A percentile compares a stretch with the other conserved stretches of the same genome.
Conservation (phyloP, 2,329 filamentous ascomycete species). For the Penicillium sp. region DNA sequence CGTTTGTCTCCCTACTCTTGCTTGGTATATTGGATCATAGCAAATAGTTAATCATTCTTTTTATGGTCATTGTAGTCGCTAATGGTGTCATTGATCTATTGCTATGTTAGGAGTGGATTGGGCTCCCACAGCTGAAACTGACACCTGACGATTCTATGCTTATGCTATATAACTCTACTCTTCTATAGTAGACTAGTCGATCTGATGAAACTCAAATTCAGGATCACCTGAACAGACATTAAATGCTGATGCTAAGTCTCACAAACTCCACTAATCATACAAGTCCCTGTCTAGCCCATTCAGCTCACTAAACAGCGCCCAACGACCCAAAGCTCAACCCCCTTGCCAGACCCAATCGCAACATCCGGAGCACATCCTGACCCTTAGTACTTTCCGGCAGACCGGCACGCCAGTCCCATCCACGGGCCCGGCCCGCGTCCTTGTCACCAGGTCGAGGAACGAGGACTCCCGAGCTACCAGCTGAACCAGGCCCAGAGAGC, state of each 20-base stretch:
- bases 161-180: no score
- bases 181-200: neutral
- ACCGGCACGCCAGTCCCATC: conserved; percentile 68
- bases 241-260: neutral
- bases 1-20: conserved; percentile 1
- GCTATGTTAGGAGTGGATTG: conserved; percentile 2
- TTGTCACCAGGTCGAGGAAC: conserved; percentile 31
- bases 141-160: no score
- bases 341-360: conserved; percentile 69
- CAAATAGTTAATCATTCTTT: no score
- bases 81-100: neutral
- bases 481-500: conserved; percentile 49
- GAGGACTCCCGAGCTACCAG: conserved; percentile 52
- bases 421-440: conserved; percentile 46
- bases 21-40: neutral
- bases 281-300: neutral
- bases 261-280: conserved; percentile 8
- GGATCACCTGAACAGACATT: neutral
- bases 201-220: neutral
- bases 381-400: conserved; percentile 57
- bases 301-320: conserved; percentile 20
- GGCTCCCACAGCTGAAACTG: conserved; percentile 8
- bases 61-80: neutral
- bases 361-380: conserved; percentile 64
- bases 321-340: conserved; percentile 55